phyloP scores from a whole-genome alignment of 2,329 filamentous ascomycete genomes.

The Calonectria pauciramosa region DNA sequence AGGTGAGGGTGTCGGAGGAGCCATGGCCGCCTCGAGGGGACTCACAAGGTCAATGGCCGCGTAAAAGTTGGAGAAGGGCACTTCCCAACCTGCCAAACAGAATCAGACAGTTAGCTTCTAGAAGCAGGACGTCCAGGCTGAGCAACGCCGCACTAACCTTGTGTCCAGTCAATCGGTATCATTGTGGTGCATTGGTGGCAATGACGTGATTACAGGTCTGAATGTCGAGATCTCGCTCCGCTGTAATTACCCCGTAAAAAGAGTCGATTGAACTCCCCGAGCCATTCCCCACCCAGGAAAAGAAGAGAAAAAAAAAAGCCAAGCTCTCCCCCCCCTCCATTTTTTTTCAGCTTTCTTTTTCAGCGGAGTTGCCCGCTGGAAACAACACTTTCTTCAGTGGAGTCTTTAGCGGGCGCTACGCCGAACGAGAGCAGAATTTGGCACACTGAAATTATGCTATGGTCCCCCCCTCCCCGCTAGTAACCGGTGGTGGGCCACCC shows the following conservation, averaged over 20 bases:
- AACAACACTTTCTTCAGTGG: background rate
- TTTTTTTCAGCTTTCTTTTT: background rate
- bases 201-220: slow-evolving; percentile 40
- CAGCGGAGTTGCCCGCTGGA: background rate
- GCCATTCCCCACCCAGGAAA: background rate
- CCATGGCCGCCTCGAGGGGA: slow-evolving; percentile 23
- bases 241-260: slow-evolving; percentile 22
- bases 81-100: slow-evolving; percentile 20
- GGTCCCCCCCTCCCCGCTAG: background rate
- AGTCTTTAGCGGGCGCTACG: background rate
- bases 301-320: background rate
- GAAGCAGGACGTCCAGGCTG: slow-evolving; percentile 26
- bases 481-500: too few species aligned
- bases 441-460: background rate
- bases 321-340: background rate
- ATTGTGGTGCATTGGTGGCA: slow-evolving; percentile 20
- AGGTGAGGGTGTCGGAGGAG: slow-evolving; percentile 9
- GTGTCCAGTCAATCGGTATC: slow-evolving; percentile 27
- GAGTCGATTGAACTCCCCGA: slow-evolving; percentile 18
- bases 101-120: slow-evolving; percentile 21
- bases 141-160: slow-evolving; percentile 8
- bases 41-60: slow-evolving; percentile 20
- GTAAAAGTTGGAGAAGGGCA: slow-evolving; percentile 22
- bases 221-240: slow-evolving; percentile 29
- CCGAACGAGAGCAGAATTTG: background rate